Base-by-base conservation (phyloP, 345 rosid species). In the Sonneratia alba region DNA sequence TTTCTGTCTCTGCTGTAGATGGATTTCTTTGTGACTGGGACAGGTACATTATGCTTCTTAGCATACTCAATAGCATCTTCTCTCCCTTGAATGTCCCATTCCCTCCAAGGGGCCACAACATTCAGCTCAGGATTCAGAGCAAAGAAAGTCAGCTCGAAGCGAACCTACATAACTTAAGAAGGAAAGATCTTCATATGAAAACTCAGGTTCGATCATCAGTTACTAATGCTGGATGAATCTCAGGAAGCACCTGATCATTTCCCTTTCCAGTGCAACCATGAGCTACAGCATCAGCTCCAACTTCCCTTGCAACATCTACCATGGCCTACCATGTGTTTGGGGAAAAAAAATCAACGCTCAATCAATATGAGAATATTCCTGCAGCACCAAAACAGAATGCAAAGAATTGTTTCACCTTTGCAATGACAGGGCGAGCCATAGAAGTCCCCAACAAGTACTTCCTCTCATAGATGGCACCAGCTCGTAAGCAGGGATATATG, bases 191-290 rank as follows among this genome's bases (percentile, higher is more conserved):
- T 47, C 67, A 57, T 62, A 62, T 9, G 32, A 57, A n/a, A n/a
- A 22, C n/a, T 57, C 11, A 57, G 63, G 13, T 57, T 22, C 63
- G 0, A 11, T 22, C 13, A 3, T 10, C 2, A 27, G 22, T 61
- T 61, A 61, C 4, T 67, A 13, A 16, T 24, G n/a, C 15, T 59
- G n/a, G 55, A 69, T 65, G 38, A 69, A 66, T 40, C 43, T 12
- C 22, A 66, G 76, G 13, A 68, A 78, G 75, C 85, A 83, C 98
- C 95, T 91, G 97, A 83, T 94, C 98, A 84, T 94, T 94, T 84
- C 99, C 97, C 87, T 95, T 95, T 59, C 99, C 97, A 5, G 97
- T 94, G 82, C 99, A 94, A 67, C 99, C 99, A 78, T 94, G 99
- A 22, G 99, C 79, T 69, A 92, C 97, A 32, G 97, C 96, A 80